These are phyloP conservation scores for Fusarium graminum DNA, from an alignment of 2,329 filamentous ascomycete genomes.

Conservation along the genomic window DNA sequence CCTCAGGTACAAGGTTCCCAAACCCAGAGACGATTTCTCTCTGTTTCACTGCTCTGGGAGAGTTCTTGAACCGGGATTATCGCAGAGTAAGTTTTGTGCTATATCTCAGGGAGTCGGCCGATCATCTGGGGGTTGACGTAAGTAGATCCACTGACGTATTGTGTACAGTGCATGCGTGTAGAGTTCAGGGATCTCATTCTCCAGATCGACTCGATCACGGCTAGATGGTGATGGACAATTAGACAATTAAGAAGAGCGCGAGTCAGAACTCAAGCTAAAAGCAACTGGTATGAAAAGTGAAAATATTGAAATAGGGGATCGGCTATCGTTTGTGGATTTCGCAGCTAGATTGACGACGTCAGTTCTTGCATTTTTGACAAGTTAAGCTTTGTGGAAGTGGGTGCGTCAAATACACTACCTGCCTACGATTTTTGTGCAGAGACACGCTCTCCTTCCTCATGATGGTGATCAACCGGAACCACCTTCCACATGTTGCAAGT, in stretches of 20 bases:
- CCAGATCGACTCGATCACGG: conserved; percentile 18
- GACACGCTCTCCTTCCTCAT: conserved; percentile 10
- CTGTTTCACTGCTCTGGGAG: conserved; percentile 28
- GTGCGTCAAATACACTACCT: background rate
- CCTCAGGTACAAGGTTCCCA: conserved; percentile 9
- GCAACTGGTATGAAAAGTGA: background rate
- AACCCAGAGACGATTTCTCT: conserved; percentile 1
- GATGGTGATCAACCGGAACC: background rate
- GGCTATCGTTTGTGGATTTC: background rate
- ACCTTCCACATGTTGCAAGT: conserved; percentile 1
- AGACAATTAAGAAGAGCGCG: conserved; percentile 7
- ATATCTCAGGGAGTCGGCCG: conserved; percentile 1
- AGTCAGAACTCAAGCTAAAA: conserved; percentile 23
- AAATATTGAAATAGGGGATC: conserved; percentile 5
- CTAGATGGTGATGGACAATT: background rate
- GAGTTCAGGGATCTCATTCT: background rate
- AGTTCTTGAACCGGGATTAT: conserved; percentile 8
- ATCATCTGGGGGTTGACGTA: conserved; percentile 30
- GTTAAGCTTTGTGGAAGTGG: conserved; percentile 4
- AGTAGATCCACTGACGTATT: conserved; percentile 28
- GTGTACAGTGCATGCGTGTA: background rate
- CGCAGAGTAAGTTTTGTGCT: conserved; percentile 5
- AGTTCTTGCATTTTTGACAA: conserved; percentile 11
- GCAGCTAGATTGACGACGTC: conserved; percentile 17
- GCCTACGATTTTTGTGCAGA: conserved; percentile 1